Conservation (phyloP, 805 yeast species). For the Tetrapisispora arboricola region DNA sequence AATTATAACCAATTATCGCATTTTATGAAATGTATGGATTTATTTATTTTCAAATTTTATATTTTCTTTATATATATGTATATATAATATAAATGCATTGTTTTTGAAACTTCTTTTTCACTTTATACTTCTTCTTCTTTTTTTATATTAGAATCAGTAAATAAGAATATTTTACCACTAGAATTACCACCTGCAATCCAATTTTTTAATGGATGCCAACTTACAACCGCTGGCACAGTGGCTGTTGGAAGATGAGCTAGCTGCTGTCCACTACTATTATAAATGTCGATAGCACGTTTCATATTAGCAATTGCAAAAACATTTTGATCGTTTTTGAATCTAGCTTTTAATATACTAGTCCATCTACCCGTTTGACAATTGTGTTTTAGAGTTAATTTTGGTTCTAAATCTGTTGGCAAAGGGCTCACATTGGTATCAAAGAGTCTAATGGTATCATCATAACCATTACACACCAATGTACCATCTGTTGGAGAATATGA, state of each 20-base stretch:
- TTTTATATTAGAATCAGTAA: slow-evolving; percentile 11
- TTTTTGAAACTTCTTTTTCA: not conserved
- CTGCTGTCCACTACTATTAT: slow-evolving; percentile 64
- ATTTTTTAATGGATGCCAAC: slow-evolving; percentile 75
- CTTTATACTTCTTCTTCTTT: slow-evolving; percentile 1
- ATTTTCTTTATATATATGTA: not conserved
- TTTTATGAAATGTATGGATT: not conserved
- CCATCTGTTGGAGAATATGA: slow-evolving; percentile 62
- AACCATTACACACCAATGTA: slow-evolving; percentile 82
- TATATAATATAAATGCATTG: slow-evolving; percentile 3
- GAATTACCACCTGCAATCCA: slow-evolving; percentile 95
- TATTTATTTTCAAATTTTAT: slow-evolving; percentile 23
- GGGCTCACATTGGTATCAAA: slow-evolving; percentile 41
- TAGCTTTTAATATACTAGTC: slow-evolving; percentile 85
- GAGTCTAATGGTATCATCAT: slow-evolving; percentile 72
- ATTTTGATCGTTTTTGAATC: slow-evolving; percentile 68
- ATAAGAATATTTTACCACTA: slow-evolving; percentile 76
- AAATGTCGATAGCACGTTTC: slow-evolving; percentile 81
- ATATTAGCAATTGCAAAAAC: slow-evolving; percentile 89
- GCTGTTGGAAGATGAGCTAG: slow-evolving; percentile 72
- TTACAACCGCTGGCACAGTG: slow-evolving; percentile 86
- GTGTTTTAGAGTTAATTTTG: slow-evolving; percentile 59
- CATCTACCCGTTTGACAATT: slow-evolving; percentile 96
- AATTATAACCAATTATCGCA: no score
- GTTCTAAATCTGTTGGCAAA: slow-evolving; percentile 36